Evolutionary conservation across 177 flowering plant species (phyloP), one percentile per base, ranked within the genome.

Genomic region (Telopea speciosissima): DNA sequence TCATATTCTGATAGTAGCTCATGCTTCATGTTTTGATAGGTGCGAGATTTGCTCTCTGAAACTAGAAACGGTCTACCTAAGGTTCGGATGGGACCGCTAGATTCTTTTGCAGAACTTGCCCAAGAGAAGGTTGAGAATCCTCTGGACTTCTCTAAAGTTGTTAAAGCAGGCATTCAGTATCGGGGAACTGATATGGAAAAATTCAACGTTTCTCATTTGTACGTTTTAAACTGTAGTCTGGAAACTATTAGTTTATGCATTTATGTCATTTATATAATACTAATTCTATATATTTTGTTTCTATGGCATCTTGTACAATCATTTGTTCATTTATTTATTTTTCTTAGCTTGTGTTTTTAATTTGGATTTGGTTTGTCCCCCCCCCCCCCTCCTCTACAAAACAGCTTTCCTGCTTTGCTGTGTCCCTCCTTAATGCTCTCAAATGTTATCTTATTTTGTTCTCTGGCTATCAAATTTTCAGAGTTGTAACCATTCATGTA

Each of bases 41-140:
- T 86, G 21, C 81, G 75, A 69, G 99, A 96, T 85, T 81, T 96
- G 86, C 89, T 93, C 54, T 71, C 83, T 23, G 89, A 81, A 72
- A 75, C 85, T 68, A 84, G 79, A 74, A 80, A 73, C 65, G 71
- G 63, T 70, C 68, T 75, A 67, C 80, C 84, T 36, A 90, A 87
- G 76, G 73, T 85, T 58, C 70, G 70, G 64, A 69, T 89, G 79
- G 96, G 92, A 56, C 79, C 85, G 36, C 72, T 82, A 69, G 89
- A 85, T 70, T 84, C 81, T 65, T 77, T 78, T 77, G 74, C 81
- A 71, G 95, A 89, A 76, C 86, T 93, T 75, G 85, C 74, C 45
- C 92, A 87, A 78, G 93, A 89, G 79, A 88, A 87, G 77, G 91
- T 89, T 79, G 90, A 86, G 68, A 96, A 87, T 77, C 99, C 99